Percentiles rank a stretch among this genome's conserved stretches.
These are phyloP conservation scores for Davidsoniella virescens DNA, from an alignment of 2,329 filamentous ascomycete species.

Conservation along the genomic window DNA sequence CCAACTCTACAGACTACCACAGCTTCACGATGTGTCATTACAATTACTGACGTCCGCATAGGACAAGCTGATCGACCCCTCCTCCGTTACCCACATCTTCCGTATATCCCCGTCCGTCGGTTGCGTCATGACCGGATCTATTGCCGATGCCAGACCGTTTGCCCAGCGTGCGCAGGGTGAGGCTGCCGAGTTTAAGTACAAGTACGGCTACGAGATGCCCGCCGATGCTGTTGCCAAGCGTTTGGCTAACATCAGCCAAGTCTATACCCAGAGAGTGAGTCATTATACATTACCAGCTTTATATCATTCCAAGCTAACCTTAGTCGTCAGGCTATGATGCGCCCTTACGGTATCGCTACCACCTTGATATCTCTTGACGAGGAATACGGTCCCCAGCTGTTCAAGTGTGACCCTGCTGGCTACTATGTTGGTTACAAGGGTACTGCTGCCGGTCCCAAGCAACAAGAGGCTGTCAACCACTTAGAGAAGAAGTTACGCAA, in stretches of 20 bases:
- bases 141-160: slow-evolving; percentile 88
- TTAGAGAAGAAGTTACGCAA: slow-evolving; percentile 99
- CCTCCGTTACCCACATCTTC: slow-evolving; percentile 95
- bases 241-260: slow-evolving; percentile 96
- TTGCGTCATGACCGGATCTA: slow-evolving; percentile 96
- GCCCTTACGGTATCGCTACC: slow-evolving; percentile 86
- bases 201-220: slow-evolving; percentile 98
- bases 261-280: slow-evolving; percentile 86
- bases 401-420: slow-evolving; percentile 95
- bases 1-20: background rate
- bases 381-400: slow-evolving; percentile 84
- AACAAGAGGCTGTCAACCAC: slow-evolving; percentile 96
- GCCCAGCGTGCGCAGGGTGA: slow-evolving; percentile 87
- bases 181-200: slow-evolving; percentile 96
- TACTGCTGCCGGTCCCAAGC: slow-evolving; percentile 90
- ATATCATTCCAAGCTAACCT: background rate
- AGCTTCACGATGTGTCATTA: background rate
- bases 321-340: slow-evolving; percentile 66
- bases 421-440: slow-evolving; percentile 99
- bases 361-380: slow-evolving; percentile 89
- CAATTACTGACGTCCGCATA: slow-evolving; percentile 23
- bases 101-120: slow-evolving; percentile 90
- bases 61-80: slow-evolving; percentile 98
- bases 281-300: background rate
- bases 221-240: slow-evolving; percentile 93